Percentiles rank a stretch among this genome's conserved stretches.
Conservation (phyloP, 192 early-diverging fungal species). For the Coemansia sp. region DNA sequence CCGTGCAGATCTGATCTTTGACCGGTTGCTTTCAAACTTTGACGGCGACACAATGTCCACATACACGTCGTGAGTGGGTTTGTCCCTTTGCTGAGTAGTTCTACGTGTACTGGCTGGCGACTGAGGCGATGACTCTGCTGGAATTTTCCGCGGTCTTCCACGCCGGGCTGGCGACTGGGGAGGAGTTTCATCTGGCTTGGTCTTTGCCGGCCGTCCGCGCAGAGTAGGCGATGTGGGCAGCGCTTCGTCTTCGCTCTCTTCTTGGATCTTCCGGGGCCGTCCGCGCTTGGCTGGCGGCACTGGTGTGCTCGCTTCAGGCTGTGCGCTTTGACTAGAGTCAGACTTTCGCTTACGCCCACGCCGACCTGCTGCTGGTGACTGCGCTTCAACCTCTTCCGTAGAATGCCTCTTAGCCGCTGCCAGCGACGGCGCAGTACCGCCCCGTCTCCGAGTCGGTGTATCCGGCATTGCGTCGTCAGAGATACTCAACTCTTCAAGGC, state of each 20-base stretch:
- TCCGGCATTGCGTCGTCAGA: conserved; percentile 14
- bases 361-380: neutral
- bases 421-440: neutral
- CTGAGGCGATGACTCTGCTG: neutral
- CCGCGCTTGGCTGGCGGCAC: conserved; percentile 24
- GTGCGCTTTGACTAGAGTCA: neutral
- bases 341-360: conserved; percentile 40
- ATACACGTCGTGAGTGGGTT: conserved; percentile 4
- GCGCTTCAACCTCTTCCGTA: neutral
- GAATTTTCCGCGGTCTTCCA: conserved; percentile 13
- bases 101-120: neutral
- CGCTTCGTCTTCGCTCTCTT: neutral
- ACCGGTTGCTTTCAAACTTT: conserved; percentile 36
- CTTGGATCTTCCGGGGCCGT: conserved; percentile 8
- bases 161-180: conserved; percentile 15
- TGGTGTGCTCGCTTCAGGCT: neutral
- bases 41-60: conserved; percentile 48
- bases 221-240: neutral
- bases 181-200: neutral
- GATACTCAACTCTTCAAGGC: conserved; percentile 8
- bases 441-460: conserved; percentile 22
- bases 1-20: conserved; percentile 12
- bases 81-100: neutral
- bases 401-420: neutral
- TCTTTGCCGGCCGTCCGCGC: neutral